These are phyloP conservation scores for Claviceps digitariae DNA, from an alignment of 2,329 filamentous ascomycete species.

Conservation along the genomic window DNA sequence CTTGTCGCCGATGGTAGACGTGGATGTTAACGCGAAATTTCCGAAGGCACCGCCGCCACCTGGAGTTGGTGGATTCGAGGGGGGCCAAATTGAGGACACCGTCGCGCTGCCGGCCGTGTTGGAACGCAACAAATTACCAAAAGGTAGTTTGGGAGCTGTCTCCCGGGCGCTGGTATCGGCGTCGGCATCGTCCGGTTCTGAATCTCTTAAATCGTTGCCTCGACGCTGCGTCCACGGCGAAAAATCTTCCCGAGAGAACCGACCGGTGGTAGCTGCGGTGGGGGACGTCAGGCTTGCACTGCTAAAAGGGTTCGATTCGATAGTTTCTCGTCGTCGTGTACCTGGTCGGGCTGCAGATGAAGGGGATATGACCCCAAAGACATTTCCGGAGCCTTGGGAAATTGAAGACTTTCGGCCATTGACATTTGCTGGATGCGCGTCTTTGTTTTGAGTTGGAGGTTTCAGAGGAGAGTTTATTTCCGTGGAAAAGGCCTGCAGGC, in stretches of 20 bases:
- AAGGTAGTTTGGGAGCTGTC: slow-evolving; percentile 20
- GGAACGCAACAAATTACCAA: slow-evolving; percentile 37
- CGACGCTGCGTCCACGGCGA: slow-evolving; percentile 46
- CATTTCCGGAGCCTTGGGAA: slow-evolving; percentile 52
- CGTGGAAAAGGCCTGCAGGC: slow-evolving; percentile 54
- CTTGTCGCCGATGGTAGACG: slow-evolving; percentile 54
- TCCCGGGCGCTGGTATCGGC: slow-evolving; percentile 17
- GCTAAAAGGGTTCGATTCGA: slow-evolving; percentile 49
- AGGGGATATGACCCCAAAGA: slow-evolving; percentile 61
- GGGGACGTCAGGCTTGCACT: slow-evolving; percentile 45
- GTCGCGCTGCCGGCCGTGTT: slow-evolving; percentile 37
- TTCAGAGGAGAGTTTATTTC: slow-evolving; percentile 94
- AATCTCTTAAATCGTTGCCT: slow-evolving; percentile 38
- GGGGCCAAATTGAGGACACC: slow-evolving; percentile 30
- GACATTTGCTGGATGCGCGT: slow-evolving; percentile 41
- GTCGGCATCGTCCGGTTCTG: slow-evolving; percentile 40
- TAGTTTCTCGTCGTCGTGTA: slow-evolving; percentile 70
- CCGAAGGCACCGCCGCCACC: slow-evolving; percentile 75
- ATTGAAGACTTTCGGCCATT: slow-evolving; percentile 73
- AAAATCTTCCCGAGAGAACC: slow-evolving; percentile 49
- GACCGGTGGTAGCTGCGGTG: slow-evolving; percentile 35
- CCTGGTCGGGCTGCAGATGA: slow-evolving; percentile 57
- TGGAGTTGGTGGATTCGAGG: slow-evolving; percentile 42
- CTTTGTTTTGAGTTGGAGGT: slow-evolving; percentile 63
- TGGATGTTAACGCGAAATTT: slow-evolving; percentile 60